These are phyloP conservation scores for Nannizzia gypsea DNA, from an alignment of 2,329 filamentous ascomycete species.

Conservation along the genomic window DNA sequence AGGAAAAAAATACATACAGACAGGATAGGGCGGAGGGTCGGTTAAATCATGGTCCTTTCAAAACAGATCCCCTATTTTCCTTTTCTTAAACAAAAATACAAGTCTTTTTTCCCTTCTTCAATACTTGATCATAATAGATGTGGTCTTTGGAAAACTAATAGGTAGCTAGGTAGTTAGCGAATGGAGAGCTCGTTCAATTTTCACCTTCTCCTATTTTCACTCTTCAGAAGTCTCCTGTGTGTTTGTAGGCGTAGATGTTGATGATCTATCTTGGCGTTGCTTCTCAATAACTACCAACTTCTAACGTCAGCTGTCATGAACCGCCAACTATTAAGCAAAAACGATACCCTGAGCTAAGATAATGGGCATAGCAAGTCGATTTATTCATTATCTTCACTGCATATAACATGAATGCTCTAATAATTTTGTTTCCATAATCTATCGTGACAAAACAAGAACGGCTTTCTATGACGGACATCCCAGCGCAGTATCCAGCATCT, in stretches of 20 bases:
- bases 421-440: too few relatives aligned
- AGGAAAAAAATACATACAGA: slow-evolving; percentile 4
- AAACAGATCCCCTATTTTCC: background rate
- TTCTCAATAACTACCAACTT: too few relatives aligned
- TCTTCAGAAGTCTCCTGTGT: too few relatives aligned
- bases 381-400: too few relatives aligned
- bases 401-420: too few relatives aligned
- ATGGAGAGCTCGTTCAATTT: background rate
- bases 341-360: too few relatives aligned
- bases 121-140: background rate
- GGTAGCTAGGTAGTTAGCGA: background rate
- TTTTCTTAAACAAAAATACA: background rate
- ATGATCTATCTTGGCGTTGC: too few relatives aligned
- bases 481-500: background rate
- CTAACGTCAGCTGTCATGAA: too few relatives aligned
- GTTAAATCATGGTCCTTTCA: background rate
- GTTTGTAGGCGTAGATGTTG: too few relatives aligned
- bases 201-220: background rate
- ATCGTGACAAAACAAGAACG: too few relatives aligned
- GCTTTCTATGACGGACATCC: background rate
- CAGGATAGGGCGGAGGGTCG: background rate
- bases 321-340: too few relatives aligned
- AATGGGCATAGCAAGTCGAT: too few relatives aligned
- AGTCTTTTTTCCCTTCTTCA: background rate
- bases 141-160: background rate